phyloP scores from a whole-genome alignment of 2,329 filamentous ascomycete genomes.

The Colletotrichum sublineola region DNA sequence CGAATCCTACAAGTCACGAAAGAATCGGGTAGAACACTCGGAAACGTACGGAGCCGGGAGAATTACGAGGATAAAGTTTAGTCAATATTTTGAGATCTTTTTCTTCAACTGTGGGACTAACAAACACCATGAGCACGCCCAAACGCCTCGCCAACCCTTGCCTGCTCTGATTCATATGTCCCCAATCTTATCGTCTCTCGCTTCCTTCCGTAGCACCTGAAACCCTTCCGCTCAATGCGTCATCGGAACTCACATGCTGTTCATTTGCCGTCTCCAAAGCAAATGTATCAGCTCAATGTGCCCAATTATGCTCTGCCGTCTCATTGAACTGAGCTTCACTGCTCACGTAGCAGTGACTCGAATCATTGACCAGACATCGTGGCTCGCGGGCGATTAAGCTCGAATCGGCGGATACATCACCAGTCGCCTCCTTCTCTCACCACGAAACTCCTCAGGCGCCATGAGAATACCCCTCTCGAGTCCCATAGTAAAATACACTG shows the following conservation, averaged over 20 bases:
- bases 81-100: not conserved
- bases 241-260: too few species aligned
- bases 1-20: not conserved
- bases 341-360: not conserved
- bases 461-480: not conserved
- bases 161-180: not conserved
- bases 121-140: constrained; percentile 15
- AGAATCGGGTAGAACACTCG: not conserved
- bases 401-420: not conserved
- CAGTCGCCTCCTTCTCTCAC: not conserved
- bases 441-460: not conserved
- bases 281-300: not conserved
- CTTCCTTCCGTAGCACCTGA: not conserved
- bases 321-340: not conserved
- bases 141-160: constrained; percentile 35
- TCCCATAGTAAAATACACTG: constrained; percentile 14
- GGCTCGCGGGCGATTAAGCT: not conserved
- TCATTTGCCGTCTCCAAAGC: too few species aligned
- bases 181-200: not conserved
- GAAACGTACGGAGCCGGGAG: not conserved
- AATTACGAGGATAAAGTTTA: not conserved
- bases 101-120: not conserved
- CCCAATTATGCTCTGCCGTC: not conserved
- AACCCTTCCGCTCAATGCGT: not conserved
- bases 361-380: not conserved